Evolutionary conservation across 2,329 filamentous ascomycete species (phyloP), one percentile per base, ranked within the genome.

Genomic region (Fusarium sp.): DNA sequence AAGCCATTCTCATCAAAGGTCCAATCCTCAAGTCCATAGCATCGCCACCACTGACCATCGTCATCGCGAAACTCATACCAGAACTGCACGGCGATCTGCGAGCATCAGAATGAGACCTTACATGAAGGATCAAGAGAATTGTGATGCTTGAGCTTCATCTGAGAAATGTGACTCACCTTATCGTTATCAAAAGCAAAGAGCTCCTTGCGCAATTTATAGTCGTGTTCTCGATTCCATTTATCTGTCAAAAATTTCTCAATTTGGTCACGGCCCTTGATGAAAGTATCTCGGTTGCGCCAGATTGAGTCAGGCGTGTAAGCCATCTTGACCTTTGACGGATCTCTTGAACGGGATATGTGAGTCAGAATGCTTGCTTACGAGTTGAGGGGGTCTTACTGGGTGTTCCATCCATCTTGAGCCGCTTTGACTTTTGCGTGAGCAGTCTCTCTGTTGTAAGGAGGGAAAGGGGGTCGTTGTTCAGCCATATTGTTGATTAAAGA

Each of bases 331-430:
- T 82, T 82, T 7, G 86, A 83, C 0, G 93, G 93, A 69, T 94
- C 85, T 77, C 92, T 94, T 67, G 7, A 12, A 8, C 12, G 19
- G 1, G 10, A 33, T 32, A 13, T 32, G 11, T 73, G 4, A 73
- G 50, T 8, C 37, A 16, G 13, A 21, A 10, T 11, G 28, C 2
- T 19, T 37, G 5, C 25, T 38, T 21, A 9, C 7, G 6, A 15
- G 15, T 16, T 13, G 15, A 19, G 10, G 9, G 33, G 33, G 44
- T 23, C 84, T 74, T 81, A 94, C 92, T 85, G 88, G 3, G 91
- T 92, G 78, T 97, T 97, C 94, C 94, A 97, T 6, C 92, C 85
- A 80, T 94, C 89, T 80, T 97, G 94, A 0, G 93, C 94, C 23
- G 91, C 91, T 83, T 97, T 97, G 71, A 97, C 94, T 81, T 97